Base-by-base conservation (phyloP, 2,329 filamentous ascomycete species). In the Sporothrix brasiliensis region DNA sequence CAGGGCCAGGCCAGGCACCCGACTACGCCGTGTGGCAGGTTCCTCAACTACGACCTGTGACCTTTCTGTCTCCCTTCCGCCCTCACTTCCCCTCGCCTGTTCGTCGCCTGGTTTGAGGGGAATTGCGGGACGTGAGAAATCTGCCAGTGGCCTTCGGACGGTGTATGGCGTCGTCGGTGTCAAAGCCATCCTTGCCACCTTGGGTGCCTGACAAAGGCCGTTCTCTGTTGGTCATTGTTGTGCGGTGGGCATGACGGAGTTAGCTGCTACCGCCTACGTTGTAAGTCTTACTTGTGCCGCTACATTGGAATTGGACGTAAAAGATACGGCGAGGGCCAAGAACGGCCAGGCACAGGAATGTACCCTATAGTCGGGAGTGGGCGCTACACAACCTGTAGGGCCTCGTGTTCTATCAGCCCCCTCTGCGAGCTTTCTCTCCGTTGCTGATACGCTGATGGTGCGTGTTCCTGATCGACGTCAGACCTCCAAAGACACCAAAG, bases 381-480 rank as follows among this genome's bases (percentile, higher is more conserved):
- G 27, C 27, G 27, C 27, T 30, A 30, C 27, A 30, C 27, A 30
- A 3, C 27, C 27, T 30, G 27, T 2, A 27, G 4, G 27, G 27
- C 27, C 27, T 30, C 3, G 2, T 30, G 27, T 30, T 30, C 27
- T 30, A 30, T 4, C 3, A 30, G 27, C 3, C 41, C 41, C 41
- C 21, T 52, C 50, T 52, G n/a, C 27, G n/a, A 21, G 50, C n/a
- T 13, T n/a, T 14, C 5, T n/a, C n/a, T 50, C 19, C 16, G 1
- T 19, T 7, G 16, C 21, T 50, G 2, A 7, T 21, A n/a, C 14
- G 16, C 49, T 53, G 10, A 11, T 24, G 50, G 24, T 56, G 53
- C 14, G 24, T 61, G 56, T 61, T 41, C 56, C 56, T 61, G 56
- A 61, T 61, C 56, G 34, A 61, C 56, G 19, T 14, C 34, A 61